A percentile compares a stretch with the other conserved stretches of the same genome.
Evolutionary conservation across 2,329 filamentous ascomycete species (phyloP).

Genomic region (Cordyceps cateniannulata): DNA sequence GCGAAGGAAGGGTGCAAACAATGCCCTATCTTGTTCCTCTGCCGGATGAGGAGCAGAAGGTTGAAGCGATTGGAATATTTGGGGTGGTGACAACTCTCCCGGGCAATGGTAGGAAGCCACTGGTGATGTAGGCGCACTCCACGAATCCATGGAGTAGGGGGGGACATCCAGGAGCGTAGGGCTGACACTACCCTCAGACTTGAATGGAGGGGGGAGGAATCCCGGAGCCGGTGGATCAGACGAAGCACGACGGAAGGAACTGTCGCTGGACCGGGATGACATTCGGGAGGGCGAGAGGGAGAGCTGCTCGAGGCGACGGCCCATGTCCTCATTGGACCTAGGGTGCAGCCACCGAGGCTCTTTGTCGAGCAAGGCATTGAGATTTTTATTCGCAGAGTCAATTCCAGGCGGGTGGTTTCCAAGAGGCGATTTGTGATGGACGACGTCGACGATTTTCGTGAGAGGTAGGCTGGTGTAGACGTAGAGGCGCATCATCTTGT

Average conservation of each 20-base stretch:
- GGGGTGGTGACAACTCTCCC: background rate
- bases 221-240: background rate
- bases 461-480: slow-evolving; percentile 49
- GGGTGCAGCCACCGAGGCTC: slow-evolving; percentile 53
- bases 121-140: slow-evolving; percentile 2
- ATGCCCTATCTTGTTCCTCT: slow-evolving; percentile 6
- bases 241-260: background rate
- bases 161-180: background rate
- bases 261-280: background rate
- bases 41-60: slow-evolving; percentile 9
- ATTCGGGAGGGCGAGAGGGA: slow-evolving; percentile 24
- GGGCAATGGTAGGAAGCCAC: background rate
- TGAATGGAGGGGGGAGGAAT: background rate
- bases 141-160: background rate
- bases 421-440: slow-evolving; percentile 31
- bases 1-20: slow-evolving; percentile 24
- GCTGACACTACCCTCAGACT: background rate
- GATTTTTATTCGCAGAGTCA: slow-evolving; percentile 53
- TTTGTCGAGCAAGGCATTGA: slow-evolving; percentile 50
- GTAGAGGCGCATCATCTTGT: slow-evolving; percentile 50
- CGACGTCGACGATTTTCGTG: slow-evolving; percentile 41
- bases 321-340: slow-evolving; percentile 44
- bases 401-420: slow-evolving; percentile 34
- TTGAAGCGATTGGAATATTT: slow-evolving; percentile 4
- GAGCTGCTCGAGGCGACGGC: slow-evolving; percentile 40